Percentiles rank a stretch among this genome's conserved stretches.
Evolutionary conservation across 2,329 filamentous ascomycete genomes (phyloP).

Genomic region (Penicillium sp.): DNA sequence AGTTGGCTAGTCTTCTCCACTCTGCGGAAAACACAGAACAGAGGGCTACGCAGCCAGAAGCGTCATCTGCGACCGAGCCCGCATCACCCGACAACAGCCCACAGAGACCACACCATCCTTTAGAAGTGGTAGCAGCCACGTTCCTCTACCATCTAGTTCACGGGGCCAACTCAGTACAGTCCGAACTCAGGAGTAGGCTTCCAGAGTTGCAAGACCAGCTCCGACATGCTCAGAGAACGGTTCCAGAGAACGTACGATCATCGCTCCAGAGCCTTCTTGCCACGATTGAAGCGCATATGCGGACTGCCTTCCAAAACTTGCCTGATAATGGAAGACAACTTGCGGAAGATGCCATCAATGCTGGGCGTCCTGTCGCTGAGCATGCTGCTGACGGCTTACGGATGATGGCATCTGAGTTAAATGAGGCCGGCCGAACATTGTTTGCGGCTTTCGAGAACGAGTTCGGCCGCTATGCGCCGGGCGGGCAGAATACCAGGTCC

Average conservation of each 20-base stretch:
- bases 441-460: conserved; percentile 42
- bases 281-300: conserved; percentile 41
- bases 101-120: conserved; percentile 25
- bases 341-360: conserved; percentile 39
- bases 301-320: conserved; percentile 40
- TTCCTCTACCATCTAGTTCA: conserved; percentile 38
- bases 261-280: conserved; percentile 40
- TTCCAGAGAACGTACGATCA: conserved; percentile 41
- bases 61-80: conserved; percentile 13
- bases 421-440: conserved; percentile 41
- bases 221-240: conserved; percentile 35
- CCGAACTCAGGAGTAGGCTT: conserved; percentile 39
- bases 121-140: conserved; percentile 35
- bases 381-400: conserved; percentile 42
- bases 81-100: conserved; percentile 14
- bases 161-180: conserved; percentile 38
- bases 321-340: conserved; percentile 39
- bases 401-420: conserved; percentile 44
- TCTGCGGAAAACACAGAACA: conserved; percentile 17
- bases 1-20: conserved; percentile 40
- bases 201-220: conserved; percentile 44
- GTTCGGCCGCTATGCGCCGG: conserved; percentile 27
- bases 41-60: conserved; percentile 13
- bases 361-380: conserved; percentile 40
- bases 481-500: conserved; percentile 10